phyloP scores from a whole-genome alignment of 257 asterid species.

The Petunia secreta region DNA sequence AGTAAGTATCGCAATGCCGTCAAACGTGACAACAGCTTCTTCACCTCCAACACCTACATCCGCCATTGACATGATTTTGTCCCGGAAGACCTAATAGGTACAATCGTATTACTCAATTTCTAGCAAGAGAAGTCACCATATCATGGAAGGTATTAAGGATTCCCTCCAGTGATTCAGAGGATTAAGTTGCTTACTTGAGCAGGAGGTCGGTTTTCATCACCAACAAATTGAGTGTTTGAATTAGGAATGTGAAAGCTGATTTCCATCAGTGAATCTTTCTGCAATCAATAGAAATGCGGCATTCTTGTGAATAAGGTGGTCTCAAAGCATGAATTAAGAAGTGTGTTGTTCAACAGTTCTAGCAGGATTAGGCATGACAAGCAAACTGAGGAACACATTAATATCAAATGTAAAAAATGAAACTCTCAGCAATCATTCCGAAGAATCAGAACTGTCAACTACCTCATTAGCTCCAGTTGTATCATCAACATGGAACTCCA shows the following conservation, averaged over 20 bases:
- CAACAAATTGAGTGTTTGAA: slow-evolving; percentile 89
- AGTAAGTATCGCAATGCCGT: slow-evolving; percentile 88
- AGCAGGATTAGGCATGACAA: background rate
- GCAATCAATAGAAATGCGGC: slow-evolving; percentile 31
- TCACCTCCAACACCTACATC: slow-evolving; percentile 98
- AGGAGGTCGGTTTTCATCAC: slow-evolving; percentile 87
- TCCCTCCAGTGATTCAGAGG: background rate
- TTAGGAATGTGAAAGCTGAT: slow-evolving; percentile 92
- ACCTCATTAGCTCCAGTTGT: slow-evolving; percentile 98
- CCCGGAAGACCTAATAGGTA: slow-evolving; percentile 71
- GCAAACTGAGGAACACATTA: slow-evolving; percentile 10
- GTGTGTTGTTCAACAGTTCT: background rate
- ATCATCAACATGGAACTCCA: slow-evolving; percentile 97
- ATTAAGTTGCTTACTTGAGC: slow-evolving; percentile 68
- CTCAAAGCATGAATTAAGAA: slow-evolving; percentile 1
- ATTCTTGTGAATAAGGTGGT: background rate
- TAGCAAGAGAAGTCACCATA: background rate
- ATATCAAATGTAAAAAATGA: background rate
- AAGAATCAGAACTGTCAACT: background rate
- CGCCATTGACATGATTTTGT: slow-evolving; percentile 86
- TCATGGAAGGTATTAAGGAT: background rate
- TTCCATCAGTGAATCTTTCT: slow-evolving; percentile 99
- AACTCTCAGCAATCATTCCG: background rate
- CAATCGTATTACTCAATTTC: slow-evolving; percentile 24
- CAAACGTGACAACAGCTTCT: slow-evolving; percentile 90